These are phyloP conservation scores for Globisporangium canariense DNA, from an alignment of 352 stramenopile species.

Conservation along the genomic window DNA sequence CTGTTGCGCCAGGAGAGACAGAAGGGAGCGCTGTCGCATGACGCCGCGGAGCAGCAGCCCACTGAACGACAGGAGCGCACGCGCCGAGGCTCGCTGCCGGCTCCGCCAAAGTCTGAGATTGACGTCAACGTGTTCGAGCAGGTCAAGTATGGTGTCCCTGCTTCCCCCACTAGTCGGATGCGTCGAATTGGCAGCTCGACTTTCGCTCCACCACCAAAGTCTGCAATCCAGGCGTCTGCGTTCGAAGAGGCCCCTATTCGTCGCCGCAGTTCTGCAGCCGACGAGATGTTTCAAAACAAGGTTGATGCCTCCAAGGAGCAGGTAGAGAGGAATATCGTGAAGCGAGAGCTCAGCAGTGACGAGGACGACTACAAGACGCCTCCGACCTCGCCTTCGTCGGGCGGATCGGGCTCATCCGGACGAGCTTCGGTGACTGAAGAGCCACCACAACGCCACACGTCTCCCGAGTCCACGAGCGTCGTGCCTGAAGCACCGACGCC, in stretches of 20 bases:
- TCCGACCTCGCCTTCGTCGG: conserved; percentile 16
- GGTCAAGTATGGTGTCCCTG: not conserved
- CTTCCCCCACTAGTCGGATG: conserved; percentile 2
- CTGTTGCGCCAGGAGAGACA: conserved; percentile 12
- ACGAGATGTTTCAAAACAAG: conserved; percentile 9
- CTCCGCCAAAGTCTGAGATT: conserved; percentile 30
- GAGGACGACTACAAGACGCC: conserved; percentile 15
- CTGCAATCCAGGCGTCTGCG: conserved; percentile 43
- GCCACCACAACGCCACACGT: not conserved
- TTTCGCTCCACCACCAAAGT: conserved; percentile 35
- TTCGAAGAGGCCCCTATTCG: conserved; percentile 32
- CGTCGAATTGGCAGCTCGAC: conserved; percentile 4
- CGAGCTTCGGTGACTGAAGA: not conserved
- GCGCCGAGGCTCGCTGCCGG: conserved; percentile 11
- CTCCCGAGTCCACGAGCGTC: not conserved
- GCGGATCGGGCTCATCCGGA: conserved; percentile 1
- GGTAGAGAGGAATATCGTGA: not conserved
- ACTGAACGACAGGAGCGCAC: conserved; percentile 1
- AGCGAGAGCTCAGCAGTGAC: conserved; percentile 12
- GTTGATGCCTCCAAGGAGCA: not conserved
- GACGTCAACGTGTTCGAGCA: conserved; percentile 20
- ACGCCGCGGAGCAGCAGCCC: conserved; percentile 4
- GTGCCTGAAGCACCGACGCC: conserved; percentile 2
- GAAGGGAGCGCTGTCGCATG: conserved; percentile 6
- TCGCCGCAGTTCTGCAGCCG: conserved; percentile 21